Base-by-base conservation (phyloP, 2,329 filamentous ascomycete species). In the Talaromyces marneffei region DNA sequence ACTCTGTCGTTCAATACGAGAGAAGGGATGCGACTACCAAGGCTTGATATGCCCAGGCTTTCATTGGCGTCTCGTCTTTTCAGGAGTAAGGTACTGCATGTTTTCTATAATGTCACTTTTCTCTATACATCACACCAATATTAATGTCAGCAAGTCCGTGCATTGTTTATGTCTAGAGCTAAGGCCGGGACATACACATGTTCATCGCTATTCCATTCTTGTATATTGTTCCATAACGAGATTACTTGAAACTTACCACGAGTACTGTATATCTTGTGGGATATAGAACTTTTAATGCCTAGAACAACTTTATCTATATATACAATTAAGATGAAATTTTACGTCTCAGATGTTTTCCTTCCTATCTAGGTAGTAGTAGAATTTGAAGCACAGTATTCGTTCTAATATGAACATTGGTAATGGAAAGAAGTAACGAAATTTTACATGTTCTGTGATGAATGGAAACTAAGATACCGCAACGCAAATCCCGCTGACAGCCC, bases 1-100 rank as follows among this genome's bases (percentile, higher is more conserved):
- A 88, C 44, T 88, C 87, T 50, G 80, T 85, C 56, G 85, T 96
- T 54, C 80, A 84, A 73, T 96, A 89, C 86, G 89, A 95, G 80
- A 75, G 70, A 67, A 72, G 74, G 54, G 65, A 68, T 50, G 18
- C 29, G 10, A 18, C 61, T 37, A 54, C 57, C 42, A 75, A 75
- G 48, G 56, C 56, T 33, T 62, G 37, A 59, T 39, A 58, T 16
- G 10, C 40, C 37, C n/a, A 31, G 25, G 46, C 35, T 42, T 16
- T 33, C 23, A 52, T 10, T 52, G 23, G 29, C 29, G 35, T 33
- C 9, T 8, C 29, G 18, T 52, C n/a, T 33, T 35, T 20, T 29
- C 33, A 27, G 52, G 52, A 39, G 33, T 39, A 39, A 54, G 52
- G 52, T 40, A 27, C 14, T 55, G n/a, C 35, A 39, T 37, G 16